phyloP scores from a whole-genome alignment of 257 asterid species.

The Parsonsia alboflavescens region DNA sequence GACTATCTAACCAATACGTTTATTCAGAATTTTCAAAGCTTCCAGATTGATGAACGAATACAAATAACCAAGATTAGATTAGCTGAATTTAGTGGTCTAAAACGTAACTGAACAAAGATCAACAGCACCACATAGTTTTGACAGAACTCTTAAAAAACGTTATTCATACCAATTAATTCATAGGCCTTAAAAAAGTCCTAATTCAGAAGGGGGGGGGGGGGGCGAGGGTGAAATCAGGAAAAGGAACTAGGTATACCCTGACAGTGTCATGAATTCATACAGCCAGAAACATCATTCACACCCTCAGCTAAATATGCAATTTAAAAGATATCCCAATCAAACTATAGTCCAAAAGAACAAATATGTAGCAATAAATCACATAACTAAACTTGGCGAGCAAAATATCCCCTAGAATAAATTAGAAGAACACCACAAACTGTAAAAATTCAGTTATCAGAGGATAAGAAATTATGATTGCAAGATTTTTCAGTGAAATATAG shows the following conservation, averaged over 20 bases:
- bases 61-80: too few species aligned
- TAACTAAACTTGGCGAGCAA: background rate
- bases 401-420: background rate
- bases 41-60: background rate
- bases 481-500: conserved; percentile 7
- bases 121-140: background rate
- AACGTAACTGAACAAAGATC: background rate
- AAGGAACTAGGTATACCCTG: background rate
- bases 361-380: background rate
- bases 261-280: background rate
- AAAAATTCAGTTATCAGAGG: background rate
- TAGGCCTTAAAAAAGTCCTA: background rate
- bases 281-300: background rate
- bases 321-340: background rate
- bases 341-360: background rate
- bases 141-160: background rate
- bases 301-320: background rate
- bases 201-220: background rate
- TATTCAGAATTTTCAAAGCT: background rate
- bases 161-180: background rate
- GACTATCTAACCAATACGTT: background rate
- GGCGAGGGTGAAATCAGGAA: too few species aligned
- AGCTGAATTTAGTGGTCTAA: background rate
- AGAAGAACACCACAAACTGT: background rate
- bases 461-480: conserved; percentile 13